These are phyloP conservation scores for Glomus cerebriforme DNA, from an alignment of 192 early-diverging fungal species.

Conservation along the genomic window DNA sequence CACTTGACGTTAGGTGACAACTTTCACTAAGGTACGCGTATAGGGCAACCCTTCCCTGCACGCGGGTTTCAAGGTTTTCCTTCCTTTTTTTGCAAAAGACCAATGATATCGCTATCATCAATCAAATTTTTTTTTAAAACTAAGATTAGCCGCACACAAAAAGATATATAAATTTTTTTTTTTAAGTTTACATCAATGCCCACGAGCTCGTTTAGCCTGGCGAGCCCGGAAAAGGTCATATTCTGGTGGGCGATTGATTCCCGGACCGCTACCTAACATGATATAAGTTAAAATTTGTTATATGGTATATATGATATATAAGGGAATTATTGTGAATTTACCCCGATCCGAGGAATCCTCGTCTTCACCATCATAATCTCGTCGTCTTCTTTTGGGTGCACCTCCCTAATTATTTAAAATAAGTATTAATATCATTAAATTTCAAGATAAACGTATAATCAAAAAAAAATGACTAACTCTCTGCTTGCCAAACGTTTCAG, in stretches of 20 bases:
- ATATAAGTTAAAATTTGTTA: neutral
- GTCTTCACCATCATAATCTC: neutral
- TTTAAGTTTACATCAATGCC: neutral
- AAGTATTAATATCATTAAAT: too few species aligned
- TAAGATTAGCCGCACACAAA: too few species aligned
- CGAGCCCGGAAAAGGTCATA: slow-evolving; percentile 53
- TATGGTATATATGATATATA: neutral
- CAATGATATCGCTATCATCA: too few species aligned
- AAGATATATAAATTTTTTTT: too few species aligned
- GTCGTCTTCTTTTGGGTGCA: neutral
- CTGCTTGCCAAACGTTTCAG: neutral
- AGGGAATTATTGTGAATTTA: neutral
- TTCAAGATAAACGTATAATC: neutral
- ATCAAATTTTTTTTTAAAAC: too few species aligned
- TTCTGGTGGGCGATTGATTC: slow-evolving; percentile 57
- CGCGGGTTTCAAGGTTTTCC: too few species aligned
- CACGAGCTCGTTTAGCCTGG: slow-evolving; percentile 29
- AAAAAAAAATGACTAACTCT: neutral
- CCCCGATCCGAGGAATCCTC: neutral
- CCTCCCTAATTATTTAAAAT: neutral
- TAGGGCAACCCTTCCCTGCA: too few species aligned
- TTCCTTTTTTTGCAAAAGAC: too few species aligned
- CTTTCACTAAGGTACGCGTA: too few species aligned
- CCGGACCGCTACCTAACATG: slow-evolving; percentile 25
- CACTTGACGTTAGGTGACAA: too few species aligned